Evolutionary conservation across 192 early-diverging fungal genomes (phyloP), one percentile per base, ranked within the genome.

Genomic region (Glomus cerebriforme): DNA sequence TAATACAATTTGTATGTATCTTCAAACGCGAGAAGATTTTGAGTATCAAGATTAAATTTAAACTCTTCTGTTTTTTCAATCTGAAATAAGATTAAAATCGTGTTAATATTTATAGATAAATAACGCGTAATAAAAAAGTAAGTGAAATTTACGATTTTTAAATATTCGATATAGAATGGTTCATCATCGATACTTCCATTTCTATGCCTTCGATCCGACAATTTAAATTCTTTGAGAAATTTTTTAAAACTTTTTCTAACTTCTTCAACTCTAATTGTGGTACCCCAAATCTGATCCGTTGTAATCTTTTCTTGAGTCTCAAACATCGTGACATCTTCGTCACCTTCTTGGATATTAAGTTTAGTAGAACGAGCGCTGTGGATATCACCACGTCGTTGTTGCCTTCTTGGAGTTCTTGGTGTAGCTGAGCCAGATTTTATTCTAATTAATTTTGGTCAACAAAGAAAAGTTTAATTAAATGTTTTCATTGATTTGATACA

Each of bases 21-120:
- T 60, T 83, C 82, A 80, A 94, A 96, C 2, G 90, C 88, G 7
- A 88, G 80, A 7, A 99, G 81, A 73, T 99, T 97, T 67, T 85
- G 82, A 78, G 95, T 95, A 78, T 99, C 96, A 73, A 99, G 84
- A 84, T 99, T 99, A 69, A 99, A 81, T 80, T 88, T 91, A 69
- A 82, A 87, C n/a, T 80, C 81, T 76, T 92, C 87, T 15, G 86
- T 81, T 58, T 88, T 87, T 66, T 90, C 89, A 88, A 97, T 91
- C 89, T 62, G 35, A 66, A 4, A 27, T 34, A 74, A 26, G 0
- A 63, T 49, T 27, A 27, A 49, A 34, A 17, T 45, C 17, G 8
- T 32, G 12, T 37, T 19, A 66, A 70, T 29, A 31, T 19, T 24
- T 60, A 69, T 43, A 49, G 6, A 66, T 12, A n/a, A 1, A 45